Percentiles rank a stretch among this genome's conserved stretches.
These are phyloP conservation scores for Strigomonas culicis DNA, from an alignment of 208 protist species.

Conservation along the genomic window DNA sequence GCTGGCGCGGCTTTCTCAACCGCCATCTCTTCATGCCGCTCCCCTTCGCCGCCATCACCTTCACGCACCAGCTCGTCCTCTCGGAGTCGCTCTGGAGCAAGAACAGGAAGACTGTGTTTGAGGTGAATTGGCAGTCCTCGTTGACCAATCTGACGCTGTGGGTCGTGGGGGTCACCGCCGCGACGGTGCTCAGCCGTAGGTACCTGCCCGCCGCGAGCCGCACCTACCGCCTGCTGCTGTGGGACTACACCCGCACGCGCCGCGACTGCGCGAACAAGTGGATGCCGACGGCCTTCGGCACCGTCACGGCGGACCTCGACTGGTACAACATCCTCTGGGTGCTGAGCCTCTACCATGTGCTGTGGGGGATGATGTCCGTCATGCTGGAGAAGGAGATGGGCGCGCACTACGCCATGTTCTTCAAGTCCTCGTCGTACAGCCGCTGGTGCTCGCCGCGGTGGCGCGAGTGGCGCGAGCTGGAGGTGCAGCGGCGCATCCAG, in stretches of 20 bases:
- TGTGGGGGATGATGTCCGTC: conserved; percentile 66
- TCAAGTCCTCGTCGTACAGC: conserved; percentile 55
- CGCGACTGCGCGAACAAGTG: conserved; percentile 62
- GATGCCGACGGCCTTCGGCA: conserved; percentile 56
- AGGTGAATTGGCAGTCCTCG: conserved; percentile 61
- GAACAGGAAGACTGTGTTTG: conserved; percentile 67
- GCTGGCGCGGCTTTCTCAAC: conserved; percentile 57
- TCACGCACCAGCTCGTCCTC: conserved; percentile 78
- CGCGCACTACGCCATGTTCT: conserved; percentile 84
- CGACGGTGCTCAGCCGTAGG: conserved; percentile 44
- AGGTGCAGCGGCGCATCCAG: conserved; percentile 53
- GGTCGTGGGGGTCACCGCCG: conserved; percentile 21
- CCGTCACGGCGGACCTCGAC: conserved; percentile 68
- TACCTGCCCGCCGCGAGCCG: conserved; percentile 35
- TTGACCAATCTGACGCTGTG: conserved; percentile 63
- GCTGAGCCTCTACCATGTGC: conserved; percentile 60
- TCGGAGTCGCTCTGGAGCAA: conserved; percentile 86
- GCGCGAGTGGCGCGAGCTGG: conserved; percentile 80
- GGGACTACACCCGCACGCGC: conserved; percentile 68
- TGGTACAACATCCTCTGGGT: conserved; percentile 79
- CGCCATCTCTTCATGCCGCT: conserved; percentile 59
- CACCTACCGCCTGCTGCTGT: conserved; percentile 68
- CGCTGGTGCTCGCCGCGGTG: conserved; percentile 80
- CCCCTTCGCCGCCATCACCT: conserved; percentile 60
- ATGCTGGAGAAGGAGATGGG: conserved; percentile 66